Conservation (phyloP, 495 filamentous ascomycete species). For the Penicillium paxilli region DNA sequence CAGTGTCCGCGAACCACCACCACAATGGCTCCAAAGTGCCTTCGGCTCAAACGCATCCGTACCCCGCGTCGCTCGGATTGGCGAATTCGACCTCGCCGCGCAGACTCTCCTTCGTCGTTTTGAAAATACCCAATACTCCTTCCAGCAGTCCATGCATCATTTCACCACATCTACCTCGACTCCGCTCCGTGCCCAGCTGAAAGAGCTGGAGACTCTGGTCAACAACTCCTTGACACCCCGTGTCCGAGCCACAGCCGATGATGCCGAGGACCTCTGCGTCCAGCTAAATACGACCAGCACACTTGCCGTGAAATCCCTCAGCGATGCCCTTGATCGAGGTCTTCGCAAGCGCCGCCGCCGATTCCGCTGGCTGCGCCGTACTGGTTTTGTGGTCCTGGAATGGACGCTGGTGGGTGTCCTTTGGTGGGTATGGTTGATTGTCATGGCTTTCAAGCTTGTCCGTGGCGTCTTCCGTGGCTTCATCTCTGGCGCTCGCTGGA, state of each 20-base stretch:
- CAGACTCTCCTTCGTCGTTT: constrained; percentile 59
- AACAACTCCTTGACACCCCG: constrained; percentile 60
- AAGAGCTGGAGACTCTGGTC: constrained; percentile 49
- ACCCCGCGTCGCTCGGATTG: constrained; percentile 53
- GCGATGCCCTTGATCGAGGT: constrained; percentile 70
- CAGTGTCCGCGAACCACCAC: constrained; percentile 40
- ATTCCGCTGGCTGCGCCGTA: constrained; percentile 68
- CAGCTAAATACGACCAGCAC: constrained; percentile 74
- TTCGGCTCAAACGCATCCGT: constrained; percentile 29
- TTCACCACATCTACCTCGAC: constrained; percentile 49
- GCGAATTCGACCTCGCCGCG: constrained; percentile 71
- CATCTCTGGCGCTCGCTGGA: constrained; percentile 64
- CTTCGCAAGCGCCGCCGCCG: constrained; percentile 69
- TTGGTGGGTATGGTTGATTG: constrained; percentile 83
- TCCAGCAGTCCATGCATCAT: constrained; percentile 53
- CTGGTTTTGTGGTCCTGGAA: constrained; percentile 71
- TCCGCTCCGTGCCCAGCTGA: constrained; percentile 47
- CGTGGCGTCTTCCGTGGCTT: constrained; percentile 59
- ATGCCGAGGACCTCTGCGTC: constrained; percentile 71
- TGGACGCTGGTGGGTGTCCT: constrained; percentile 78
- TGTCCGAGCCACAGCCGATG: constrained; percentile 65
- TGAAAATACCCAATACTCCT: constrained; percentile 50
- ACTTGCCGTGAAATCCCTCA: constrained; percentile 72
- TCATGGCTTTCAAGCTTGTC: constrained; percentile 65
- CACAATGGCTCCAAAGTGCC: constrained; percentile 37